Base-by-base conservation (phyloP, 2,329 filamentous ascomycete species). In the Phyllosticta ampelicida region DNA sequence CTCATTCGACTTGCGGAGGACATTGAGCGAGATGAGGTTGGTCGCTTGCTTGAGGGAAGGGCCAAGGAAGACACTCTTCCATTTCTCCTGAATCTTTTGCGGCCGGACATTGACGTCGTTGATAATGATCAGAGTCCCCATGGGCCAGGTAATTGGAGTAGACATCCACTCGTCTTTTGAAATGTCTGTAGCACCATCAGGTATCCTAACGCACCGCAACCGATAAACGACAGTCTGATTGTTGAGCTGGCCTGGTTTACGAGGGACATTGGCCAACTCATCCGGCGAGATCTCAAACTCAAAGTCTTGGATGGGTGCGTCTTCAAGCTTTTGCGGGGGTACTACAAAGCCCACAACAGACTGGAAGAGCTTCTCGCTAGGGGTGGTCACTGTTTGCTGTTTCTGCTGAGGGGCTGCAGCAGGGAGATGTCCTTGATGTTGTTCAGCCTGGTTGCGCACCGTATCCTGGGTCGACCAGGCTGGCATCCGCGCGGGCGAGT, bases 181-280 rank as follows among this genome's bases (percentile, higher is more conserved):
- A 44, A n/a, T 16, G n/a, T n/a, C 36, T 8, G 8, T 26, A 44
- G 36, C n/a, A 8, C 4, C 13, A n/a, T 4, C 13, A n/a, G 36
- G 36, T n/a, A 44, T 8, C 13, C n/a, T 3, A 64, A 86, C 81
- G 66, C 87, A 86, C 9, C 89, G 85, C 20, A 95, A 65, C 16
- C 90, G 86, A 66, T 86, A 85, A 36, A 83, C 79, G 5, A 80
- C 70, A 54, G 80, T 83, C 4, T 20, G 9, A 18, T 58, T 30
- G 11, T 18, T 16, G 9, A 53, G 21, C 9, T n/a, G 5, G 16
- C 55, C 48, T 1, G 19, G 21, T 1, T 29, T 29, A 18, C 51
- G 36, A n/a, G 75, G 69, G 6, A 83, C 64, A 5, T 62, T 67
- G 5, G 57, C 61, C 19, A 74, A 62, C 1, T 75, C 67, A 1